Percentiles rank a stretch among this genome's conserved stretches.
phyloP scores from a whole-genome alignment of 768 basidiomycete genomes.

The Mycena epipterygia region DNA sequence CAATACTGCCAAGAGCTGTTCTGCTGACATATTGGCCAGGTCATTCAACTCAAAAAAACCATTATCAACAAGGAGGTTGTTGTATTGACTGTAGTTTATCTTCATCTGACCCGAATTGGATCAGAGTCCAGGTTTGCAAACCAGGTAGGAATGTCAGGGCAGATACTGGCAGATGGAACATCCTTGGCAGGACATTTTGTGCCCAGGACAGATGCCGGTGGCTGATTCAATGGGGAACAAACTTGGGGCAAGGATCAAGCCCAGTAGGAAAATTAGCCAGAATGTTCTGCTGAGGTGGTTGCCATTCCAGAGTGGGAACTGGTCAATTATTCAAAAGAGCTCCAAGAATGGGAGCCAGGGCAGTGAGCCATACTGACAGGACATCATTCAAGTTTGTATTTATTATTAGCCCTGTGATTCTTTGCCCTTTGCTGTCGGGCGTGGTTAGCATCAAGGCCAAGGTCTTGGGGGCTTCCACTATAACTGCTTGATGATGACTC shows the following conservation, averaged over 20 bases:
- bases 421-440: neutral
- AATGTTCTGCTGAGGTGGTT: no score
- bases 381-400: neutral
- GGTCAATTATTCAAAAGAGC: neutral
- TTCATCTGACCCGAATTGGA: neutral
- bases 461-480: neutral
- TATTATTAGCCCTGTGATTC: neutral
- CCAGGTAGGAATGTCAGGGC: neutral
- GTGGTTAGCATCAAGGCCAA: neutral
- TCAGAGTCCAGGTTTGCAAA: neutral
- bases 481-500: conserved; percentile 1
- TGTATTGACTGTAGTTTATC: neutral
- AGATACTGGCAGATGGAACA: neutral
- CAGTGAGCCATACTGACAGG: neutral
- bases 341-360: neutral
- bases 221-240: neutral
- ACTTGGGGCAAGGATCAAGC: no score
- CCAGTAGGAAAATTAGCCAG: no score
- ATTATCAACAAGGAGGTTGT: neutral
- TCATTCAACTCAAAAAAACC: neutral
- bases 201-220: neutral
- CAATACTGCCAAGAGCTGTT: neutral
- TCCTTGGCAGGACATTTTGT: neutral
- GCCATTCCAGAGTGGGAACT: no score
- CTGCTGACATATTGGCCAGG: neutral